A percentile compares a stretch with the other conserved stretches of the same genome.
These are phyloP conservation scores for Orobanche coerulescens DNA, from an alignment of 257 asterid genomes.

Conservation along the genomic window DNA sequence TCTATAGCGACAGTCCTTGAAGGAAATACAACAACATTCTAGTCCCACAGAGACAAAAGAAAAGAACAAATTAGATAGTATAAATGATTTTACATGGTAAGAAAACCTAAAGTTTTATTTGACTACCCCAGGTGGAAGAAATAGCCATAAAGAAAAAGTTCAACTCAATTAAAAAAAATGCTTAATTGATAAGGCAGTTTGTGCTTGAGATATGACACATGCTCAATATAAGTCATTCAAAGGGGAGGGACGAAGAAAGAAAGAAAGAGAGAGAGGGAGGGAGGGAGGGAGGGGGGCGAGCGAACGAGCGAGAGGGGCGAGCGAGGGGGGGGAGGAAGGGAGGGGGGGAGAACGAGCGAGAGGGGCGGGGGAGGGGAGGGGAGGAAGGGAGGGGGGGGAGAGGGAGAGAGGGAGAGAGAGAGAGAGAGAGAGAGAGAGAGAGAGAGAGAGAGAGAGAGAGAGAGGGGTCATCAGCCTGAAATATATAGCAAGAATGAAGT, in stretches of 20 bases:
- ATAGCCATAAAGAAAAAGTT: not conserved
- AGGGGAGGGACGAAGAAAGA: too few relatives aligned
- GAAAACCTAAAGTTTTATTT: not conserved
- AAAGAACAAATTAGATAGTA: conserved; percentile 22
- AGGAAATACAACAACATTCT: conserved; percentile 84
- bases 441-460: too few relatives aligned
- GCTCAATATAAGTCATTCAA: too few relatives aligned
- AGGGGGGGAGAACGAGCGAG: too few relatives aligned
- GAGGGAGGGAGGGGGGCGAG: too few relatives aligned
- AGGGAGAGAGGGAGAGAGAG: too few relatives aligned
- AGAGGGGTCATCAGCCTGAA: not conserved
- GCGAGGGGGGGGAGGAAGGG: too few relatives aligned
- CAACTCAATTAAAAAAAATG: conserved; percentile 3
- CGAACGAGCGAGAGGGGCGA: too few relatives aligned
- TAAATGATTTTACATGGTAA: not conserved
- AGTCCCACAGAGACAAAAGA: conserved; percentile 17
- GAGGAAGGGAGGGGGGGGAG: too few relatives aligned
- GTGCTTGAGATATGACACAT: not conserved
- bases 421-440: too few relatives aligned
- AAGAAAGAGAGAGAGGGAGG: too few relatives aligned
- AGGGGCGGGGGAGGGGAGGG: too few relatives aligned
- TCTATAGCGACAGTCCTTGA: conserved; percentile 87
- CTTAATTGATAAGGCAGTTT: not conserved
- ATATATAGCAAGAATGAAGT: not conserved
- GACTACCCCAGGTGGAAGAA: not conserved